Evolutionary conservation across 2,329 filamentous ascomycete genomes (phyloP), one percentile per base, ranked within the genome.

Genomic region (Fusarium nygamai): DNA sequence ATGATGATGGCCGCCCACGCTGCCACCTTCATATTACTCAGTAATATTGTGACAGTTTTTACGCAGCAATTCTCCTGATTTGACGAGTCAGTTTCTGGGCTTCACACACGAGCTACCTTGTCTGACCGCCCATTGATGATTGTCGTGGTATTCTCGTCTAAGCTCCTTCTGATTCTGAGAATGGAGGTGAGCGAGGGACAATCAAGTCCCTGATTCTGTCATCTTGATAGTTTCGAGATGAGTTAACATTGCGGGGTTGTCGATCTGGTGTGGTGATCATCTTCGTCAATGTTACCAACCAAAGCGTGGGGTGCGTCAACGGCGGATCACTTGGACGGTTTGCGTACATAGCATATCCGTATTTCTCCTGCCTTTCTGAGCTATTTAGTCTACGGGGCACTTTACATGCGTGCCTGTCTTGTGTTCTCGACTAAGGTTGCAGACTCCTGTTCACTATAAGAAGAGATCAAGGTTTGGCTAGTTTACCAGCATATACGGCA

Each of bases 221-320:
- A 56, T 17, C 41, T 38, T 41, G n/a, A 47, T 43, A 29, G 53
- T 41, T 64, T 61, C 53, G 33, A 61, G 41, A 56, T 72, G 24
- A 61, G 53, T 67, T 65, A 44, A 59, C 64, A 63, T 69, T 77
- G 75, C 69, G 75, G 75, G 75, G 75, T 75, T 57, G 73, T 75
- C 75, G 73, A 77, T 78, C 75, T 64, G 66, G 75, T 68, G 75
- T 56, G 70, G 53, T 69, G 75, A 72, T 71, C 65, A 24, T 61
- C 66, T 74, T 73, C 73, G 44, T 69, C 51, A 50, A 75, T 44
- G 60, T 65, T 60, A 69, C 67, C 67, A 71, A 69, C 65, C 67
- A 69, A 46, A 72, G 46, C 72, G 72, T 73, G 72, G 72, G 72
- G 72, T 75, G 72, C 72, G 59, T 75, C 72, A 58, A 57, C 38